Evolutionary conservation across 2,329 filamentous ascomycete genomes (phyloP).

Genomic region (Seiridium unicorne): DNA sequence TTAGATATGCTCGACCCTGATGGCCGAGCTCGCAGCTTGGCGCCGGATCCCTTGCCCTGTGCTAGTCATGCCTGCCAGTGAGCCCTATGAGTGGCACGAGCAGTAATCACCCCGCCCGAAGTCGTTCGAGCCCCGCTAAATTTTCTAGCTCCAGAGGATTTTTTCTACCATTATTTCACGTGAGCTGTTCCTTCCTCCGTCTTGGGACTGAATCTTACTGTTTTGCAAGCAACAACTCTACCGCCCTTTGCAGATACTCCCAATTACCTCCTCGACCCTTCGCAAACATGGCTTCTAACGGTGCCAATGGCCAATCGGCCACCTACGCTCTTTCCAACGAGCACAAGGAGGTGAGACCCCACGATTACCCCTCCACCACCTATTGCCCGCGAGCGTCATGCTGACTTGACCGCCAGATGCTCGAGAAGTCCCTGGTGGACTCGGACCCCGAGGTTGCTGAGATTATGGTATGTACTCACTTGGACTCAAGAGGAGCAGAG

Average conservation of each 20-base stretch:
- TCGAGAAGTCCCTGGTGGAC: slow-evolving; percentile 91
- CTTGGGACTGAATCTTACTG: background rate
- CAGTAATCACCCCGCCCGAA: background rate
- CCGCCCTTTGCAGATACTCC: background rate
- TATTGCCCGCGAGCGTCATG: slow-evolving; percentile 29
- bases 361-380: background rate
- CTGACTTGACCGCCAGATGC: slow-evolving; percentile 62
- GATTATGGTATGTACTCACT: slow-evolving; percentile 75
- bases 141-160: slow-evolving; percentile 3
- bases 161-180: background rate
- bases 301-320: slow-evolving; percentile 6
- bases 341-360: slow-evolving; percentile 30
- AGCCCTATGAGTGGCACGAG: background rate
- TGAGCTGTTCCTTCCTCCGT: background rate
- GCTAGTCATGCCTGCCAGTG: background rate
- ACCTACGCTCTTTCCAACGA: slow-evolving; percentile 33
- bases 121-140: background rate
- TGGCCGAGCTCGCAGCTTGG: background rate
- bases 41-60: background rate
- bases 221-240: background rate
- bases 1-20: no score
- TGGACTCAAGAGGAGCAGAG: slow-evolving; percentile 1
- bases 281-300: slow-evolving; percentile 27
- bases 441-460: slow-evolving; percentile 90
- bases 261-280: background rate